Evolutionary conservation across 2,329 filamentous ascomycete genomes (phyloP).

Genomic region (Albifimbria verrucaria): DNA sequence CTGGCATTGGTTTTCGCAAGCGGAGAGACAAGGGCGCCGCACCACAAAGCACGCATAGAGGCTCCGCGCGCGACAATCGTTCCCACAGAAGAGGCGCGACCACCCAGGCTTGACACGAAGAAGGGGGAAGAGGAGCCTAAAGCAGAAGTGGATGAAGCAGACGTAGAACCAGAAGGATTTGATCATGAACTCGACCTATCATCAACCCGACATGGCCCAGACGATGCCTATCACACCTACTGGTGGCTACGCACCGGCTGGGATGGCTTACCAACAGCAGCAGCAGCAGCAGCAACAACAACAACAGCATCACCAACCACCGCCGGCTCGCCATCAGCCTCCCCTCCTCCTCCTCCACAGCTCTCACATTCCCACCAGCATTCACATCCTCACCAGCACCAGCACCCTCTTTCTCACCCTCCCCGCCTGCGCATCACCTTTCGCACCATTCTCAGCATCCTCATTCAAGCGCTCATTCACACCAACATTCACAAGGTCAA

Average conservation of each 20-base stretch:
- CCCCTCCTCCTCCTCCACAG: constrained; percentile 15
- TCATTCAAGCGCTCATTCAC: constrained; percentile 15
- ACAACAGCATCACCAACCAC: constrained; percentile 16
- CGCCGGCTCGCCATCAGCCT: constrained; percentile 17
- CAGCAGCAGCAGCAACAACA: constrained; percentile 12
- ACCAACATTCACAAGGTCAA: constrained; percentile 18
- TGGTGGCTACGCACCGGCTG: constrained; percentile 15
- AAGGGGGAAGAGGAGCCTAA: too few species aligned
- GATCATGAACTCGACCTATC: constrained; percentile 28
- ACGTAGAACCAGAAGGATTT: too few species aligned
- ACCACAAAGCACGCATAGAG: too few species aligned
- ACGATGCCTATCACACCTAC: constrained; percentile 21
- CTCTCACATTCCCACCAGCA: constrained; percentile 18
- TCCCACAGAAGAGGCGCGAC: too few species aligned
- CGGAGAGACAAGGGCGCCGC: too few species aligned
- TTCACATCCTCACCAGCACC: constrained; percentile 16
- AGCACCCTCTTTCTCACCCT: constrained; percentile 14
- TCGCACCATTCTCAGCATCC: constrained; percentile 5
- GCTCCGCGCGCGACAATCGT: too few species aligned
- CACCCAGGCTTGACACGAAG: too few species aligned
- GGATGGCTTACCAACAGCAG: not conserved
- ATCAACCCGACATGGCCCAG: constrained; percentile 28
- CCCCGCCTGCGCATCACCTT: constrained; percentile 12
- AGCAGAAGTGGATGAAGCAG: too few species aligned
- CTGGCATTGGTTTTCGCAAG: too few species aligned